A percentile compares a stretch with the other conserved stretches of the same genome.
These are phyloP conservation scores for Candida mattraensis DNA, from an alignment of 805 yeast genomes.

Conservation along the genomic window DNA sequence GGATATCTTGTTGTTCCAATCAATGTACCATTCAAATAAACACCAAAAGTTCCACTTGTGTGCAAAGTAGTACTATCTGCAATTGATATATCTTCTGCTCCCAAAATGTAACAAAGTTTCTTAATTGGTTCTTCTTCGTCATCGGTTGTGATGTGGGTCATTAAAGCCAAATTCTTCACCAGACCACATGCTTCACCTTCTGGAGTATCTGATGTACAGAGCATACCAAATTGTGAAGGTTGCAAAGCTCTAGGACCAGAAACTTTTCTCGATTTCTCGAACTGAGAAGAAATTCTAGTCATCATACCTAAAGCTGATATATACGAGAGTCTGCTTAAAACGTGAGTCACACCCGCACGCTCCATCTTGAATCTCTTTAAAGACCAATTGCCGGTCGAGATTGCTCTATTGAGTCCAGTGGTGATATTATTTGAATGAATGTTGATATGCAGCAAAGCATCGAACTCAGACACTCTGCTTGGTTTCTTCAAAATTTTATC, in stretches of 20 bases:
- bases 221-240: conserved; percentile 99
- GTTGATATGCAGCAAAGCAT: conserved; percentile 84
- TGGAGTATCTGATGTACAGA: conserved; percentile 98
- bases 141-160: conserved; percentile 99
- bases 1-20: conserved; percentile 90
- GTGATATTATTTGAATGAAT: conserved; percentile 93
- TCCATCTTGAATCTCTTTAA: conserved; percentile 99
- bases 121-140: conserved; percentile 91
- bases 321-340: conserved; percentile 84
- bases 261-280: conserved; percentile 95
- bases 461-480: conserved; percentile 91
- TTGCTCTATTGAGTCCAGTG: conserved; percentile 91
- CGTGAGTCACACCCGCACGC: conserved; percentile 98
- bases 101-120: conserved; percentile 73
- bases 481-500: conserved; percentile 94
- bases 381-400: conserved; percentile 99
- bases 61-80: conserved; percentile 85
- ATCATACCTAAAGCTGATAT: conserved; percentile 98
- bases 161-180: conserved; percentile 92
- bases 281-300: conserved; percentile 99
- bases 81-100: conserved; percentile 82
- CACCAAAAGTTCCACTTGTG: conserved; percentile 74
- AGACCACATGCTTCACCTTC: conserved; percentile 99
- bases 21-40: conserved; percentile 90
- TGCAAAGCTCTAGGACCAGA: conserved; percentile 98